Base-by-base conservation (phyloP, 2,329 filamentous ascomycete species). In the Phoma sp. region DNA sequence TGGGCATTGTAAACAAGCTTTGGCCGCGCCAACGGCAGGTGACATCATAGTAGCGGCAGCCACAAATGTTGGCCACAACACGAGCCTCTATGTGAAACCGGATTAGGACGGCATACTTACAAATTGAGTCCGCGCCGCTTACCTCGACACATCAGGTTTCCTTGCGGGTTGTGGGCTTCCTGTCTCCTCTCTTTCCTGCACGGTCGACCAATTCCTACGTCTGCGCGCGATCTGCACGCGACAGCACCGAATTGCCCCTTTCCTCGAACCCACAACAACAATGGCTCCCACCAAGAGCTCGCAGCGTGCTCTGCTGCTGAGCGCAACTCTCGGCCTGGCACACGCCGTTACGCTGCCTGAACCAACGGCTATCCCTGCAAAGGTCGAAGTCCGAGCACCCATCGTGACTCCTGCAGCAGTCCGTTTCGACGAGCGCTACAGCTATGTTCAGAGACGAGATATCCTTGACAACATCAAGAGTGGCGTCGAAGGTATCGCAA, bases 321-420 rank as follows among this genome's bases (percentile, higher is more conserved):
- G 58, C 23, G 57, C 62, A 11, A 57, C 62, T 4, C 36, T 70
- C 3, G 53, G 58, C 11, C 53, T 66, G 22, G 66, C 57, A 24
- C 52, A 62, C 46, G 71, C 70, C 23, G 51, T 69, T 9, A 67
- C 64, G 2, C 55, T 74, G 22, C 72, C 72, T n/a, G 68, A 69
- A 10, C 63, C 69, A 29, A 74, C 71, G 5, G 60, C 64, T 10
- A 68, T 54, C 4, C 70, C 70, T n/a, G 65, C 60, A 14, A 62
- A 59, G 40, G 66, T 73, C 38, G 57, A 68, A 52, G 67, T 60
- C 7, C 63, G 61, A 46, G 66, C 65, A 4, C 72, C 72, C 3
- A 47, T 71, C 10, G 60, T 72, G 39, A 75, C 72, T 23, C 70
- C 71, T 8, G 70, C 72, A 1, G 64, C 68, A 7, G 62, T 75